These are phyloP conservation scores for Dactylellina parvicollis DNA, from an alignment of 2,329 filamentous ascomycete species.

Conservation along the genomic window DNA sequence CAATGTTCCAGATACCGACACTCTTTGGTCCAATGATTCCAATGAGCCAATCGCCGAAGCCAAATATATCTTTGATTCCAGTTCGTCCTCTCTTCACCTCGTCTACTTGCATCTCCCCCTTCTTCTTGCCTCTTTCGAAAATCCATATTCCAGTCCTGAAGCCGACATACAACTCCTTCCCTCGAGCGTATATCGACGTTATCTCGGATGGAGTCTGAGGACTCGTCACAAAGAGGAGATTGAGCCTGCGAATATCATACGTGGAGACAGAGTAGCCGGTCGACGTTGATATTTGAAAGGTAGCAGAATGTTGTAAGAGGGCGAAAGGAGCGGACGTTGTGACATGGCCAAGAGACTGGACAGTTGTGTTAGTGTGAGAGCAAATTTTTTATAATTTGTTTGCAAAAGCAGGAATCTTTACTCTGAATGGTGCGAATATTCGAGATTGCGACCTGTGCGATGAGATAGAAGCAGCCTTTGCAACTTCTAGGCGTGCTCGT, in stretches of 20 bases:
- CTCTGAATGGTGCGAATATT: conserved; percentile 93
- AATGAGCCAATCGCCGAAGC: conserved; percentile 92
- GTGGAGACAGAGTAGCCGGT: conserved; percentile 91
- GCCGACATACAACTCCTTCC: conserved; percentile 49
- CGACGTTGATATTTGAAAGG: conserved; percentile 96
- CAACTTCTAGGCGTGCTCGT: conserved; percentile 39
- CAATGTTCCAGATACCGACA: conserved; percentile 88
- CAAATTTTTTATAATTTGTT: neutral
- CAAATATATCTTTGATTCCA: conserved; percentile 74
- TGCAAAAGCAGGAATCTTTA: conserved; percentile 65
- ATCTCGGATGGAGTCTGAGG: conserved; percentile 84
- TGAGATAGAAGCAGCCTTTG: conserved; percentile 7
- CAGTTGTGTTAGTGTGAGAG: conserved; percentile 6
- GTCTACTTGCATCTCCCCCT: conserved; percentile 77
- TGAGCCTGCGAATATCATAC: conserved; percentile 89
- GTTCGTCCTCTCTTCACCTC: conserved; percentile 49
- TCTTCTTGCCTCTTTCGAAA: conserved; percentile 88
- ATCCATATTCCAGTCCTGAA: conserved; percentile 78
- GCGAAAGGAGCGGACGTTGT: conserved; percentile 92
- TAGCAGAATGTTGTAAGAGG: conserved; percentile 84
- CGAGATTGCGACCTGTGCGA: conserved; percentile 68
- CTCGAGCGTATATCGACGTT: conserved; percentile 51
- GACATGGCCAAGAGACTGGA: conserved; percentile 87
- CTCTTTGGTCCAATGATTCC: conserved; percentile 75
- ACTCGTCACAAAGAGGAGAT: conserved; percentile 90